phyloP scores from a whole-genome alignment of 1,284 basidiomycete genomes.

The Apiotrichum akiyoshidainum region DNA sequence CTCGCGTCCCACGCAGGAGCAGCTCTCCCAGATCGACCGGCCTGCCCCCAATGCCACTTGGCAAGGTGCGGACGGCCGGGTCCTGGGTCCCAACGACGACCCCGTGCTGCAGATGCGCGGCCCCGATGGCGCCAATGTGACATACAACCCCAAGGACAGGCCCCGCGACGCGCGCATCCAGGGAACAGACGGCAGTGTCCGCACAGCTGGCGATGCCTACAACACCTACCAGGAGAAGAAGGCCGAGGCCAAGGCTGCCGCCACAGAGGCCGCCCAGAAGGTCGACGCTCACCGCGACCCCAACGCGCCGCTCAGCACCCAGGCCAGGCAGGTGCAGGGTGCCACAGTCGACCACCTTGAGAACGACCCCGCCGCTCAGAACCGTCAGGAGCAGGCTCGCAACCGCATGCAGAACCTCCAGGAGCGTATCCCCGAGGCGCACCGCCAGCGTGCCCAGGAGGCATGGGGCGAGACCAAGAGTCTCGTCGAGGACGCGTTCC shows the following conservation, averaged over 20 bases:
- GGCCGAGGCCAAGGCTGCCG: too few species aligned
- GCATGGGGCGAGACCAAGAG: not conserved
- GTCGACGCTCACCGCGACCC: slow-evolving; percentile 40
- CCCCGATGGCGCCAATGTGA: slow-evolving; percentile 47
- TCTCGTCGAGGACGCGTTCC: slow-evolving; percentile 73
- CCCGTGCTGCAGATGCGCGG: slow-evolving; percentile 47
- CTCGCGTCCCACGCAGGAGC: slow-evolving; percentile 66
- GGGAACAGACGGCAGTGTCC: slow-evolving; percentile 44
- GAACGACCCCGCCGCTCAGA: slow-evolving; percentile 47
- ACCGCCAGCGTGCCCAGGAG: not conserved
- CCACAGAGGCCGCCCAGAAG: too few species aligned
- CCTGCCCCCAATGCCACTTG: slow-evolving; percentile 48
- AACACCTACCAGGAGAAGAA: too few species aligned
- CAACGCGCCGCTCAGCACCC: slow-evolving; percentile 44
- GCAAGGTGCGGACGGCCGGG: slow-evolving; percentile 10
- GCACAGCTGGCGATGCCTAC: not conserved
- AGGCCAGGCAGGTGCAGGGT: slow-evolving; percentile 41
- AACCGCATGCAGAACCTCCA: slow-evolving; percentile 55
- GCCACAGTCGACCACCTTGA: slow-evolving; percentile 46
- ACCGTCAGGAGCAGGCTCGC: slow-evolving; percentile 19
- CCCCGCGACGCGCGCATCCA: slow-evolving; percentile 40
- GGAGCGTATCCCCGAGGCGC: not conserved
- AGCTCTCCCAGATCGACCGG: slow-evolving; percentile 66
- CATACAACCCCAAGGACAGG: slow-evolving; percentile 52
- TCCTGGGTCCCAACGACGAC: slow-evolving; percentile 43